phyloP scores from a whole-genome alignment of 768 basidiomycete species.

The Trametes cubensis region DNA sequence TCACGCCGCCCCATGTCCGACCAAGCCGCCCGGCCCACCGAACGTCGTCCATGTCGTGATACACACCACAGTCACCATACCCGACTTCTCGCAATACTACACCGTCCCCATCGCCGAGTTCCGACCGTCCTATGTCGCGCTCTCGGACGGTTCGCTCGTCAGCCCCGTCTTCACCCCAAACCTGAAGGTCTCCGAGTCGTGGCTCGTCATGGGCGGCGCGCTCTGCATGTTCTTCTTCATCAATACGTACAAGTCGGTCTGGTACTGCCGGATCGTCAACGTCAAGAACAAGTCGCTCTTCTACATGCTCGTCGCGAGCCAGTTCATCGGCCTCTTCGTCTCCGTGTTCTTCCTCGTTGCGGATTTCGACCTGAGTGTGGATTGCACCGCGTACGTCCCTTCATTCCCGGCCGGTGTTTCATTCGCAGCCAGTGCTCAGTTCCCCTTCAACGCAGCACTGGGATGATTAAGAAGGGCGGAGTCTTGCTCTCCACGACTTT shows the following conservation, averaged over 20 bases:
- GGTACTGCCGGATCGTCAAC: constrained; percentile 56
- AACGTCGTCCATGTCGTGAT: constrained; percentile 53
- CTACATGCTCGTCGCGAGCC: constrained; percentile 56
- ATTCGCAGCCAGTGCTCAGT: not conserved
- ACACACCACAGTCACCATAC: constrained; percentile 51
- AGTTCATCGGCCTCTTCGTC: constrained; percentile 51
- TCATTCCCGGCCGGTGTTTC: constrained; percentile 40
- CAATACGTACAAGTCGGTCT: constrained; percentile 52
- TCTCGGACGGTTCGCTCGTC: constrained; percentile 62
- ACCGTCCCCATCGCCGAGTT: constrained; percentile 46
- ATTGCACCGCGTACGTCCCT: constrained; percentile 53
- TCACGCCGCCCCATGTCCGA: constrained; percentile 10
- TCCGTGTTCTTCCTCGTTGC: constrained; percentile 49
- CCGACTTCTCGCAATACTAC: constrained; percentile 51
- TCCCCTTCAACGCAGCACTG: constrained; percentile 11
- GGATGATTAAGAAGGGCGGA: constrained; percentile 23
- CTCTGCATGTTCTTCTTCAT: constrained; percentile 54
- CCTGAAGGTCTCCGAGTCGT: constrained; percentile 42
- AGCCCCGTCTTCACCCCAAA: constrained; percentile 50
- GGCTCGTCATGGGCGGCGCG: constrained; percentile 51
- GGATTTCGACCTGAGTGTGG: constrained; percentile 43
- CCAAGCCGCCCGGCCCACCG: constrained; percentile 24
- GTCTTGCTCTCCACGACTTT: constrained; percentile 27
- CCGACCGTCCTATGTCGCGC: constrained; percentile 41
- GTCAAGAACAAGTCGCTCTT: constrained; percentile 63